phyloP scores from a whole-genome alignment of 345 rosid genomes.

The Punica granatum region DNA sequence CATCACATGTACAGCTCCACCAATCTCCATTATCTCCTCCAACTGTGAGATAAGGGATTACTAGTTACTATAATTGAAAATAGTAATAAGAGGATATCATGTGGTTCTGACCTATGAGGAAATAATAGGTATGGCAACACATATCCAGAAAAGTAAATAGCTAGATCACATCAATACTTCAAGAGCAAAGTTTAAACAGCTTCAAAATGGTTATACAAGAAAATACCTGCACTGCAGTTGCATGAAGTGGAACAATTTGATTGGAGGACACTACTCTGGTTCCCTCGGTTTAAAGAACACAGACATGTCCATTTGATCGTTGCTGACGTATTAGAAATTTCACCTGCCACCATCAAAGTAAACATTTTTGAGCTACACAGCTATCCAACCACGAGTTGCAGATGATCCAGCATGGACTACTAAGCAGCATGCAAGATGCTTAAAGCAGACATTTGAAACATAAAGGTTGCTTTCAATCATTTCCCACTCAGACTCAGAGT shows the following conservation, averaged over 20 bases:
- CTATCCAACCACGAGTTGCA: background rate
- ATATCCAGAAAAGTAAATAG: background rate
- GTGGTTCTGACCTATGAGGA: background rate
- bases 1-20: conserved; percentile 72
- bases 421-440: background rate
- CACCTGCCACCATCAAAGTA: conserved; percentile 31
- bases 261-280: conserved; percentile 35
- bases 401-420: background rate
- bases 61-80: conserved; percentile 8
- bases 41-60: conserved; percentile 22
- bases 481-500: background rate
- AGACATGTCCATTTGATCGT: conserved; percentile 59
- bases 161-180: background rate
- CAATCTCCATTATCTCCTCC: conserved; percentile 29
- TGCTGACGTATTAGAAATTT: conserved; percentile 35
- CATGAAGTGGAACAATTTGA: conserved; percentile 79
- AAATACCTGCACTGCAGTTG: conserved; percentile 67
- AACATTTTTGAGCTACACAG: background rate
- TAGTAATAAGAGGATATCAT: background rate
- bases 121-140: background rate
- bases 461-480: background rate
- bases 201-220: too few species aligned
- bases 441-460: background rate
- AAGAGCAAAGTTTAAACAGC: background rate
- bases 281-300: conserved; percentile 40